Base-by-base conservation (phyloP, 768 basidiomycete genomes). In the Rhodotorula toruloides region DNA sequence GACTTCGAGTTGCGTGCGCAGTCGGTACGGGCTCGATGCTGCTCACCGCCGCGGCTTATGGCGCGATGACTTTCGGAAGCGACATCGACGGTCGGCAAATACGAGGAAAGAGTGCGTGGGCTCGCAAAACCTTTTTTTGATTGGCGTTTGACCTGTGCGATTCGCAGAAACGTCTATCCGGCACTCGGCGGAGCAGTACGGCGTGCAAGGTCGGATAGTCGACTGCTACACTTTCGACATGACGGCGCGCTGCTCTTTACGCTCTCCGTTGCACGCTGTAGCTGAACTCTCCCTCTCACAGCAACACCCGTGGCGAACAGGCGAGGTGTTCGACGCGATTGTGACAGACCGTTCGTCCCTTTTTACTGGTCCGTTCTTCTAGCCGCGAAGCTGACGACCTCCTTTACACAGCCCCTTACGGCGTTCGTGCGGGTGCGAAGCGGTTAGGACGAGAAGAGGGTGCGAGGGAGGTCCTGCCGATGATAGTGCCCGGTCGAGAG, bases 71-170 rank as follows among this genome's bases (percentile, higher is more conserved):
- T 1, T 85, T 89, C 61, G 96, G 94, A 25, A 92, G 90, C 25
- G 96, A 98, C 76, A 97, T 99, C 54, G 94, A 98, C 74, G 96
- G 96, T 0, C 83, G 96, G 47, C 94, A 98, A 76, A 93, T 98
- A 88, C 82, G 91, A 65, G 96, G 96, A 25, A 94, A 90, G 83
- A 84, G 91, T 87, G 70, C 58, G 78, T 67, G 11, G 12, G 25
- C 9, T 43, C 10, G 11, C 6, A 19, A 32, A 58, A 12, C 17
- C 1, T 40, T 0, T 54, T 17, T 17, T 55, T n/a, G 43, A 40
- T 13, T 6, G 46, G 13, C 0, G 37, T 32, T 48, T 42, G 47
- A 39, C n/a, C 52, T 17, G 19, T 21, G 21, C 32, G 5, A 10
- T 14, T 44, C 49, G 16, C 57, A 73, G 42, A 44, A 11, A 66